Conservation (phyloP, 2,329 filamentous ascomycete species). For the Bertia moriformis region DNA sequence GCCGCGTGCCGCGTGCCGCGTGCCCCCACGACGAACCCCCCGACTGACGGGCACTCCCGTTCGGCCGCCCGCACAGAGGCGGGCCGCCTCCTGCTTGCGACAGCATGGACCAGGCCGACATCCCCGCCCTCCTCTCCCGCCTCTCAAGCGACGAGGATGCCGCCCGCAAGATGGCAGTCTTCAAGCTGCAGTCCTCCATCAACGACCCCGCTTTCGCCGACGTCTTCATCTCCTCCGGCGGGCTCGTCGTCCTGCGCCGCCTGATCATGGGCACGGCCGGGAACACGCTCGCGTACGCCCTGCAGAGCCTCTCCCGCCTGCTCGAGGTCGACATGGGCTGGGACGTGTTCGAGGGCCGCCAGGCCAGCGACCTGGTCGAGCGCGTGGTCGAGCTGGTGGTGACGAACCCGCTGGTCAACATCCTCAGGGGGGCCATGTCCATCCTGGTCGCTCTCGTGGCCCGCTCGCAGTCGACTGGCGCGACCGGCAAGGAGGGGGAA, state of each 20-base stretch:
- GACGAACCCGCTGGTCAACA: constrained; percentile 90
- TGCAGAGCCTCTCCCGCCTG: constrained; percentile 75
- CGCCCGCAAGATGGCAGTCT: constrained; percentile 93
- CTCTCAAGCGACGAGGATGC: constrained; percentile 67
- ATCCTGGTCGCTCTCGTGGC: constrained; percentile 88
- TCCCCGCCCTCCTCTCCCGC: constrained; percentile 48
- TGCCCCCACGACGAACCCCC: too few relatives aligned
- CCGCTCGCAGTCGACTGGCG: constrained; percentile 45
- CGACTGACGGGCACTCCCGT: too few relatives aligned
- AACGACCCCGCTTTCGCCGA: constrained; percentile 94
- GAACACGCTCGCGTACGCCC: constrained; percentile 88
- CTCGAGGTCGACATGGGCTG: constrained; percentile 96
- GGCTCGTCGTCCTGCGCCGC: constrained; percentile 65
- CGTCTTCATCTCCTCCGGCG: constrained; percentile 82
- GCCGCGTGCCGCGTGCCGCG: too few relatives aligned
- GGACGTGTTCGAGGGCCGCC: constrained; percentile 62
- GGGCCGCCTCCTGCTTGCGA: too few relatives aligned
- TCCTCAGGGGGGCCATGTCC: constrained; percentile 89
- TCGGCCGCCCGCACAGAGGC: too few relatives aligned
- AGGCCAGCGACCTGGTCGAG: constrained; percentile 53
- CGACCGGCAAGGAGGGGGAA: constrained; percentile 12
- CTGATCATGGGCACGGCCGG: constrained; percentile 74
- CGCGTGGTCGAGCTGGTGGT: constrained; percentile 84
- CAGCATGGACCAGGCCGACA: constrained; percentile 55
- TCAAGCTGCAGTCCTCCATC: constrained; percentile 90